Evolutionary conservation across 2,329 filamentous ascomycete genomes (phyloP), one percentile per base, ranked within the genome.

Genomic region (Fusarium ambrosium): DNA sequence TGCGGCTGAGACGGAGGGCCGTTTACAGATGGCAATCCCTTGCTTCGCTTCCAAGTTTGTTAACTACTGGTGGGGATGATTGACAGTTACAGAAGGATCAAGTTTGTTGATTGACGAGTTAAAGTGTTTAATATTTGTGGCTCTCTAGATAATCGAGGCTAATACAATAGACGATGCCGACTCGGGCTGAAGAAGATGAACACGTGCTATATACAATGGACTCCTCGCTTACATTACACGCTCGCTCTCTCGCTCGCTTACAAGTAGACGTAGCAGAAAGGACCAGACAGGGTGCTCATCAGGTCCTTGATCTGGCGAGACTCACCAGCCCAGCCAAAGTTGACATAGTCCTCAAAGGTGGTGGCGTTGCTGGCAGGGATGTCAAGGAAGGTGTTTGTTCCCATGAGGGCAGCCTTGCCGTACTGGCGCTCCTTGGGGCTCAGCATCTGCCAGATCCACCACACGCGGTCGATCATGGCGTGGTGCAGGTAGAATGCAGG

Each of bases 401-500:
- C 77, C 32, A 69, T 69, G 2, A 79, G 65, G 14, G 76, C 79
- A 36, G 53, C 27, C 20, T 70, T 68, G 18, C 78, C 73, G 14
- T 62, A 64, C 13, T 74, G 58, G 8, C 80, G 75, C 61, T 80
- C 66, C 56, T 75, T 59, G 24, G 77, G 77, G 70, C 78, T 75
- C 5, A 82, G 66, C 74, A 80, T 80, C 71, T 79, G 78, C 78
- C 78, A 79, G 58, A 79, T 77, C 77, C 77, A 79, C 77, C 76
- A 79, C 27, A 77, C 71, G 18, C 77, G 77, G n/a, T 79, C 78
- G 56, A 79, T 79, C 76, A 78, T 79, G 11, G 74, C 67, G 68
- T 84, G 81, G 36, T 82, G 81, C 0, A 83, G 64, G 62, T 79
- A 84, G 65, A 84, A 84, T 6, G 67, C 78, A 34, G 82, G 82